phyloP scores from a whole-genome alignment of 345 rosid species.

The Hypericum androsaemum region DNA sequence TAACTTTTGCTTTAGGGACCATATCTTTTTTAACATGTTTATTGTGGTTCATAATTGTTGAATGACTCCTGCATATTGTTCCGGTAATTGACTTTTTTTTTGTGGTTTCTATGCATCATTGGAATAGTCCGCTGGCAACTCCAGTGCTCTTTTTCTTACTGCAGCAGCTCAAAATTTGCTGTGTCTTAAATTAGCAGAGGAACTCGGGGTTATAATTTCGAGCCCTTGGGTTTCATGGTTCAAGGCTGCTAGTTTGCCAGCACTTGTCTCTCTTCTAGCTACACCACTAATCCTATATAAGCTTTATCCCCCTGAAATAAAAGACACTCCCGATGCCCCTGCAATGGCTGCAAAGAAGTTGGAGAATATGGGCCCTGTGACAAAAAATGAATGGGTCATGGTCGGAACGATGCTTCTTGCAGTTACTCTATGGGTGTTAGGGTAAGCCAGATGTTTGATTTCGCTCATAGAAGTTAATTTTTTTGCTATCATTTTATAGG shows the following conservation, averaged over 20 bases:
- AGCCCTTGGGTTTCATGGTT: constrained; percentile 97
- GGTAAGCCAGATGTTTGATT: constrained; percentile 35
- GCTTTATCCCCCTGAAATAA: constrained; percentile 89
- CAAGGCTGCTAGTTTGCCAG: constrained; percentile 87
- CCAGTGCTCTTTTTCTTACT: constrained; percentile 94
- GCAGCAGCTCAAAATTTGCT: constrained; percentile 95
- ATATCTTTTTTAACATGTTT: too few species aligned
- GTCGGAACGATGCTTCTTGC: constrained; percentile 89
- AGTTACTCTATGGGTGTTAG: constrained; percentile 81
- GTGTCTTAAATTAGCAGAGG: constrained; percentile 90
- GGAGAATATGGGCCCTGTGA: constrained; percentile 71
- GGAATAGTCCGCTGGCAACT: constrained; percentile 64
- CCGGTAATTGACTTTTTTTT: constrained; percentile 8
- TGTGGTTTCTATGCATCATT: constrained; percentile 16
- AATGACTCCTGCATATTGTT: too few species aligned
- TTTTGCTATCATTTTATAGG: neutral
- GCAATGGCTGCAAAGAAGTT: constrained; percentile 76
- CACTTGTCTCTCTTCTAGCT: constrained; percentile 54
- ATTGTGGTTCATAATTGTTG: too few species aligned
- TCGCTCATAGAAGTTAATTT: neutral
- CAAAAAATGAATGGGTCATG: constrained; percentile 84
- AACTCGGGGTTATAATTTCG: constrained; percentile 67
- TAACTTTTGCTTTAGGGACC: too few species aligned
- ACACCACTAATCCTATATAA: constrained; percentile 75
- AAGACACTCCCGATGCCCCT: constrained; percentile 95